Evolutionary conservation across 2,329 filamentous ascomycete species (phyloP).

Genomic region (Colletotrichum agaves): DNA sequence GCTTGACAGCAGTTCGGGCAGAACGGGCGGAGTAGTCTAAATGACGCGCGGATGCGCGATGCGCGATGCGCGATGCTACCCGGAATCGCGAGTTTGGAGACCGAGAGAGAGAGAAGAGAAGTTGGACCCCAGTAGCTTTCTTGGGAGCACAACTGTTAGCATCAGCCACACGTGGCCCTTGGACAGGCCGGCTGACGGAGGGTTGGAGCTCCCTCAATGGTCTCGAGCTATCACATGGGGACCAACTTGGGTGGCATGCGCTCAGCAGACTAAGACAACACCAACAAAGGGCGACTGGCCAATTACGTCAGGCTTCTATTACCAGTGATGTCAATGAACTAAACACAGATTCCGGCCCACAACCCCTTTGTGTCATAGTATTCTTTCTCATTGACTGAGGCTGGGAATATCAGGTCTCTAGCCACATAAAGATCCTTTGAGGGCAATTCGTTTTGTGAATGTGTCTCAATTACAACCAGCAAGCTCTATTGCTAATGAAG

Average conservation of each 20-base stretch:
- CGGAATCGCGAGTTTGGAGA: conserved; percentile 9
- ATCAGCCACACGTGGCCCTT: conserved; percentile 23
- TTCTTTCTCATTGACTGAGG: background rate
- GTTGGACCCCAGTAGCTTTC: background rate
- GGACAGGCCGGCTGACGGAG: conserved; percentile 11
- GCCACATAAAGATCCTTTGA: background rate
- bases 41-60: conserved; percentile 15
- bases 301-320: background rate
- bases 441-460: too few species aligned
- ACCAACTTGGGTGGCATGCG: conserved; percentile 22
- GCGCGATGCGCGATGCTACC: background rate
- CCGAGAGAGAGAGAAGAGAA: background rate
- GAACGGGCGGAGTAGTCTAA: conserved; percentile 11
- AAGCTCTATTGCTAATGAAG: too few species aligned
- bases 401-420: background rate
- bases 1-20: conserved; percentile 26
- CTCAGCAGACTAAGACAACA: conserved; percentile 21
- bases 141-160: background rate
- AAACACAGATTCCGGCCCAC: background rate
- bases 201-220: conserved; percentile 6
- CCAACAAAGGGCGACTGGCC: background rate
- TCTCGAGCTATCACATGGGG: conserved; percentile 30
- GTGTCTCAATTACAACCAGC: too few species aligned
- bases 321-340: background rate
- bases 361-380: background rate